phyloP scores from a whole-genome alignment of 148 eudicot genomes.

The Rhododendron simsii region DNA sequence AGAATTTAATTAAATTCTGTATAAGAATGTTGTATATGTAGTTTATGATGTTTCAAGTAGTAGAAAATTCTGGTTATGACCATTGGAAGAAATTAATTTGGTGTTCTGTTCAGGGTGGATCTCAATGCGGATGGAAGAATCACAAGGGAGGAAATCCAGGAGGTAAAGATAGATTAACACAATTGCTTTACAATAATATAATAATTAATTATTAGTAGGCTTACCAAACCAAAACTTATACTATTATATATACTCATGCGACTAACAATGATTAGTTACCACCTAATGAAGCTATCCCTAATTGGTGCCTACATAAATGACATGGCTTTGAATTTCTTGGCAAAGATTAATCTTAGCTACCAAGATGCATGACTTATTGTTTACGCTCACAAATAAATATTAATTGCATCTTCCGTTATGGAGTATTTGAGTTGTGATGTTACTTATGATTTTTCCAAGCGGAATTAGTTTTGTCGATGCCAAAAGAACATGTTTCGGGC shows the following conservation, averaged over 20 bases:
- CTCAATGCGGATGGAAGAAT: constrained; percentile 92
- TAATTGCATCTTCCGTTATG: background rate
- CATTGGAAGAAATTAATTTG: background rate
- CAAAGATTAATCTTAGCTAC: background rate
- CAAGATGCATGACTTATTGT: background rate
- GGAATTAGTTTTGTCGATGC: background rate
- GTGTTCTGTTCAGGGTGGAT: constrained; percentile 58
- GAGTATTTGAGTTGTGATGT: background rate
- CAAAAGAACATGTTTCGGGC: background rate
- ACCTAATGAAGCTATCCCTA: background rate
- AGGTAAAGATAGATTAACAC: constrained; percentile 37
- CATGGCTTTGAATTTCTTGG: background rate
- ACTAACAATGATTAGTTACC: constrained; percentile 3
- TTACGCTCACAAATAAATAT: background rate
- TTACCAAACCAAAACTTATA: background rate
- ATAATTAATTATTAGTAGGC: background rate
- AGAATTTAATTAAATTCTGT: background rate
- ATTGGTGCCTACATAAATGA: background rate
- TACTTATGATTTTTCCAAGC: background rate
- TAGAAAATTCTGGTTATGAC: background rate
- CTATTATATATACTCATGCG: background rate
- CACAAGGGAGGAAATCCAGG: constrained; percentile 80
- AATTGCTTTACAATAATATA: background rate
- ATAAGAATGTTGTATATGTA: background rate
- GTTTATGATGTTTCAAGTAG: background rate